Base-by-base conservation (phyloP, 2,329 filamentous ascomycete genomes). In the Penicillium hordei region DNA sequence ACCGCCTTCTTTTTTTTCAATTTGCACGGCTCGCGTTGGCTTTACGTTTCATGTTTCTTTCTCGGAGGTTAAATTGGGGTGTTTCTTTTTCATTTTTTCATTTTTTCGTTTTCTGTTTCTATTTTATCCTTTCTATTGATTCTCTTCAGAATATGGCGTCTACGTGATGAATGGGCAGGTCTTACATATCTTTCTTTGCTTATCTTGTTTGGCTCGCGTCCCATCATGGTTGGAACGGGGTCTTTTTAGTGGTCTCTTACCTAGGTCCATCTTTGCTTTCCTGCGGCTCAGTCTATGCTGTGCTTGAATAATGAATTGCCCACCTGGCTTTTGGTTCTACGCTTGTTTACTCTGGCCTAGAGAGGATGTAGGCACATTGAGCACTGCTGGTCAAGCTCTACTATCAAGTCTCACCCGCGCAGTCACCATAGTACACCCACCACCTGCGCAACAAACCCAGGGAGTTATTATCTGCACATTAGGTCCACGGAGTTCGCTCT, bases 141-240 rank as follows among this genome's bases (percentile, higher is more conserved):
- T 45, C 25, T 50, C 34, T 44, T 31, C 33, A 52, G 21, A 44
- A 56, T 46, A 45, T 43, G 54, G 55, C 55, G 55, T 53, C 21
- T 57, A 33, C 29, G 33, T 53, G 48, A 42, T 53, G 49, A 40
- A 53, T 42, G 49, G 55, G 34, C 34, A 42, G 48, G 55, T 57
- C 42, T 57, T 36, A 21, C 46, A 27, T 13, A 23, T 56, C 34
- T 49, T 45, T 43, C 27, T 48, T 56, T 34, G 36, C 43, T 36
- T 34, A 4, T 48, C 10, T 45, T 39, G 15, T 55, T 34, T 17
- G 5, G 1, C 45, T 33, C 31, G 45, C n/a, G 33, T 40, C 48
- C 17, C 7, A 10, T 10, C 42, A 29, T 46, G 55, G 57, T 38
- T 27, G 52, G 15, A 31, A 52, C 4, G 40, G 23, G 33, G 13